Evolutionary conservation across 2,329 filamentous ascomycete genomes (phyloP), one percentile per base, ranked within the genome.

Genomic region (Camptophora hylomeconis): DNA sequence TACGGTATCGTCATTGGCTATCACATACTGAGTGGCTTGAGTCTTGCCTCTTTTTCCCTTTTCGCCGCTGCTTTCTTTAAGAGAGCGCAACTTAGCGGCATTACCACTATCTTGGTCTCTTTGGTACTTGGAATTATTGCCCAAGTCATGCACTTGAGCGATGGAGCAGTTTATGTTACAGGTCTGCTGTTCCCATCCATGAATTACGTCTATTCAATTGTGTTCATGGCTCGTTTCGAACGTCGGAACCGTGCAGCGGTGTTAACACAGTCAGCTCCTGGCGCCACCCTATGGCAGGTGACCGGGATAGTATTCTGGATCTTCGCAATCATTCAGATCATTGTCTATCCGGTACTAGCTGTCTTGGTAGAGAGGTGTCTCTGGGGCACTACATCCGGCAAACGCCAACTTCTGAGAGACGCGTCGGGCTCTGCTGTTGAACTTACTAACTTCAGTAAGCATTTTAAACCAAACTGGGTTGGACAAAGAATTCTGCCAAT

Each of bases 41-140:
- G 82, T 3, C 58, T 92, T 18, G 69, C 78, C n/a, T n/a, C n/a
- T n/a, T n/a, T n/a, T n/a, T n/a, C n/a, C n/a, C n/a, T n/a, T n/a
- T n/a, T n/a, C n/a, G n/a, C n/a, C n/a, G n/a, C n/a, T n/a, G n/a
- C 80, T 6, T 79, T 93, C 45, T 94, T 94, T 62, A 79, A 72
- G 44, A 86, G 77, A 48, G 76, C 86, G 0, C 86, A 94, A 51
- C 69, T 94, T 3, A 89, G 80, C 33, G 86, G 87, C 16, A 87
- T 92, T 38, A 72, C 74, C 0, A 68, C 81, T 21, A 76, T 78
- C 6, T 74, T 94, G 15, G 56, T 71, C 11, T 75, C 72, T 8
- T 66, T 92, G 15, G 56, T 92, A 2, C 62, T 94, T 2, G 84
- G 79, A 10, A 80, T 94, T 42, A 61, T 93, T 13, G 76, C 83